Evolutionary conservation across 768 basidiomycete species (phyloP).

Genomic region (Kondoa subrosea): DNA sequence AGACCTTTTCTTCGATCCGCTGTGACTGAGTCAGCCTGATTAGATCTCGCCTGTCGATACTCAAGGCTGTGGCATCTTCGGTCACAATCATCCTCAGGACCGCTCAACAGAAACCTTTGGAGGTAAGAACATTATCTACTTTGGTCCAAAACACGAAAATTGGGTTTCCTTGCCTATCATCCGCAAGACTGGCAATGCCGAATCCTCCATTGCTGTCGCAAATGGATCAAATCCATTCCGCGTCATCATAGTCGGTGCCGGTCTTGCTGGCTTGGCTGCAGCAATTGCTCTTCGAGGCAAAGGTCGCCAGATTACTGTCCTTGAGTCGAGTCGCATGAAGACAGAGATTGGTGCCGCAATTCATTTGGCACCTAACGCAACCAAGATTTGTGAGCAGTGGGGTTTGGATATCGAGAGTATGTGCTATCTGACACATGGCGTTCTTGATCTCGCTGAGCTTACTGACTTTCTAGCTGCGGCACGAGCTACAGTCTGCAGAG

Average conservation of each 20-base stretch:
- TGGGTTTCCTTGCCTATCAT: constrained; percentile 24
- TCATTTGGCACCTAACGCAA: neutral
- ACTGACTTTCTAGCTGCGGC: too few species aligned
- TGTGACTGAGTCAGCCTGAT: neutral
- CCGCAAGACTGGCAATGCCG: too few species aligned
- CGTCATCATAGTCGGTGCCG: constrained; percentile 22
- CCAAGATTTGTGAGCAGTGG: too few species aligned
- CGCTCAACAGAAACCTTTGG: constrained; percentile 17
- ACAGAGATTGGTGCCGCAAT: constrained; percentile 6
- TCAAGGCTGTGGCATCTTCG: constrained; percentile 18
- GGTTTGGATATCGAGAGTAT: too few species aligned
- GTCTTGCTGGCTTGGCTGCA: constrained; percentile 30
- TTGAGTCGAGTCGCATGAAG: constrained; percentile 17
- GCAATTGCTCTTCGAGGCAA: constrained; percentile 29
- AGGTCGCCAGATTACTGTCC: constrained; percentile 25
- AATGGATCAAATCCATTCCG: neutral
- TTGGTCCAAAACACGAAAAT: constrained; percentile 20
- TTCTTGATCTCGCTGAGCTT: too few species aligned
- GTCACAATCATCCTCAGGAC: constrained; percentile 16
- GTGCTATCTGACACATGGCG: too few species aligned
- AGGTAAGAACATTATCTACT: constrained; percentile 20
- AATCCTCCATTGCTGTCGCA: neutral
- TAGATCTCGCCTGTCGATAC: constrained; percentile 12
- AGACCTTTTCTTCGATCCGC: neutral
- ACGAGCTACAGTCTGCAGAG: too few species aligned